Evolutionary conservation across 768 basidiomycete species (phyloP).

Genomic region (Sarcomyxa edulis): DNA sequence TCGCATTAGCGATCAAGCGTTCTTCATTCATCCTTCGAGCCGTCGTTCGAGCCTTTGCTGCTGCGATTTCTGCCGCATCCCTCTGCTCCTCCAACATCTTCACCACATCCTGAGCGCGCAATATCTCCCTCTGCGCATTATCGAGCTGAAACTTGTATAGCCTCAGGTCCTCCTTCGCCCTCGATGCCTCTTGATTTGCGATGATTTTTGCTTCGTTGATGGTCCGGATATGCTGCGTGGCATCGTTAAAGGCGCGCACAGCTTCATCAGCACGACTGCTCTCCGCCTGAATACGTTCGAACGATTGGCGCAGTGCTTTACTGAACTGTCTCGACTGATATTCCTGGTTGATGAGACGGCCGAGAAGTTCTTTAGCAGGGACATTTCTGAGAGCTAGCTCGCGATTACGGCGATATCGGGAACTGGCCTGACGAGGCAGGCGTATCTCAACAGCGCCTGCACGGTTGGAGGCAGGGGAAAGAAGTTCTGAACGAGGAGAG

Average conservation of each 20-base stretch:
- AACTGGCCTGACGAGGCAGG: no score
- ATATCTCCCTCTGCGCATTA: constrained; percentile 43
- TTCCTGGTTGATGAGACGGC: constrained; percentile 26
- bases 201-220: constrained; percentile 22
- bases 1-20: constrained; percentile 43
- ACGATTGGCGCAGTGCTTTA: constrained; percentile 27
- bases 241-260: constrained; percentile 27
- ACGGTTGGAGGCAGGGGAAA: no score
- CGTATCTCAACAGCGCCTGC: no score
- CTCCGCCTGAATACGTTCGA: constrained; percentile 29
- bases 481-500: no score
- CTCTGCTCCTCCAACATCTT: constrained; percentile 43
- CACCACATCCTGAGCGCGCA: constrained; percentile 43
- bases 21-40: constrained; percentile 48
- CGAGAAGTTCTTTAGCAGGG: constrained; percentile 23
- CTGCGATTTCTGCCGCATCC: constrained; percentile 52
- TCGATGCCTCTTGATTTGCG: constrained; percentile 30
- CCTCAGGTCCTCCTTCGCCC: constrained; percentile 29
- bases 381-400: constrained; percentile 13
- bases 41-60: constrained; percentile 41
- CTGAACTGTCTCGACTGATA: constrained; percentile 29
- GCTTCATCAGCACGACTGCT: constrained; percentile 26
- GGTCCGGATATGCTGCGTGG: constrained; percentile 24
- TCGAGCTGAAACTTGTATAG: constrained; percentile 32
- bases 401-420: constrained; percentile 14